Conservation (phyloP, 768 basidiomycete genomes). For the Candolleomyces efflorescens region DNA sequence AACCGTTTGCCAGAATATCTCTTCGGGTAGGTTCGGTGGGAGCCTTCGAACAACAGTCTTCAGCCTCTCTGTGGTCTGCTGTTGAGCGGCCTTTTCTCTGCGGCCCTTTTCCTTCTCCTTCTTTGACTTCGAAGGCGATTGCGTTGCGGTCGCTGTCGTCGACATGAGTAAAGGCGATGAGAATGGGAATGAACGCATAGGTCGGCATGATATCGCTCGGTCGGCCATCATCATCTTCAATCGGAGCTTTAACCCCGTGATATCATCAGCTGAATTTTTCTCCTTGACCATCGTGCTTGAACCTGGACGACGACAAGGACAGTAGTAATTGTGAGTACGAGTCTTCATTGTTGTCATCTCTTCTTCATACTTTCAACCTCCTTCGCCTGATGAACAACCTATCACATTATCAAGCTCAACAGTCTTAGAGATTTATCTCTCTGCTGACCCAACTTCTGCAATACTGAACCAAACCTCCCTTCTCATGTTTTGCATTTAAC, state of each 20-base stretch:
- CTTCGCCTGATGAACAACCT: constrained; percentile 43
- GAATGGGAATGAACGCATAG: constrained; percentile 3
- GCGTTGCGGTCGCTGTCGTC: constrained; percentile 19
- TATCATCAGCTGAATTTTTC: too few species aligned
- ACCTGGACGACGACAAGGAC: too few species aligned
- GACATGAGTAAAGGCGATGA: constrained; percentile 11
- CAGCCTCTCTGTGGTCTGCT: constrained; percentile 51
- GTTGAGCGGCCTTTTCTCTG: constrained; percentile 25
- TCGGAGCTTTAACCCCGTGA: constrained; percentile 18
- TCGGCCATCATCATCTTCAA: constrained; percentile 8
- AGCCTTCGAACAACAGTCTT: constrained; percentile 87
- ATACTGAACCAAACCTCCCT: constrained; percentile 38
- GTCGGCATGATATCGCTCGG: constrained; percentile 4
- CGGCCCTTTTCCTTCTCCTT: constrained; percentile 31
- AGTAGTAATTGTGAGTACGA: neutral
- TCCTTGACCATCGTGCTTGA: too few species aligned
- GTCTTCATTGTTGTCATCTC: constrained; percentile 1
- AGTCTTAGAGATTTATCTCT: constrained; percentile 45
- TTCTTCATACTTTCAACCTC: neutral
- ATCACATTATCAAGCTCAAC: constrained; percentile 65
- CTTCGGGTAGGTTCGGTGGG: constrained; percentile 89
- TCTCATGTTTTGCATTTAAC: constrained; percentile 1
- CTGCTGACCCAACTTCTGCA: constrained; percentile 58
- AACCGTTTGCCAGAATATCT: constrained; percentile 92
- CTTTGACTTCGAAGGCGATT: constrained; percentile 24